These are phyloP conservation scores for Spathaspora gorwiae DNA, from an alignment of 805 yeast species.

Conservation along the genomic window DNA sequence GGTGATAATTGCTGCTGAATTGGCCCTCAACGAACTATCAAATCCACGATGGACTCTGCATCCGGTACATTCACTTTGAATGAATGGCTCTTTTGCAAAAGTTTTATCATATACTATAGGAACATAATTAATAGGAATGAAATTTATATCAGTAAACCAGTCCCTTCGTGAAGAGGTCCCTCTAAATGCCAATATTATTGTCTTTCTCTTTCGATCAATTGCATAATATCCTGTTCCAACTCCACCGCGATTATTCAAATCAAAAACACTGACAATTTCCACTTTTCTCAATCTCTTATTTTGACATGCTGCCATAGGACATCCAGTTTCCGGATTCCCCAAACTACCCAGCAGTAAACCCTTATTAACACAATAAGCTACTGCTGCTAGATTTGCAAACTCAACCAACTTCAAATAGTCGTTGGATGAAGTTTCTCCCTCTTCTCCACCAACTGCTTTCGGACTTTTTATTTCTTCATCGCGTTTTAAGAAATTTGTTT, in stretches of 20 bases:
- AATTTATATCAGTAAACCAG: slow-evolving; percentile 56
- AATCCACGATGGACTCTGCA: slow-evolving; percentile 69
- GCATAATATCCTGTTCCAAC: slow-evolving; percentile 54
- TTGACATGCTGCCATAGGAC: slow-evolving; percentile 23
- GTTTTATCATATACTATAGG: slow-evolving; percentile 25
- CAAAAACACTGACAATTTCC: slow-evolving; percentile 35
- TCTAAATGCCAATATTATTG: slow-evolving; percentile 51
- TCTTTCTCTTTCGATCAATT: slow-evolving; percentile 39
- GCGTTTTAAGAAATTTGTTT: no score
- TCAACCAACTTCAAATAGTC: slow-evolving; percentile 22
- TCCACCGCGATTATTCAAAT: slow-evolving; percentile 39
- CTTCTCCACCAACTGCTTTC: background rate
- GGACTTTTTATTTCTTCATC: background rate
- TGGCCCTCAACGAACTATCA: slow-evolving; percentile 39
- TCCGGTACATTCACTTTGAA: slow-evolving; percentile 33
- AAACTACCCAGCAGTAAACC: slow-evolving; percentile 24
- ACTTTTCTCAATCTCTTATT: slow-evolving; percentile 18
- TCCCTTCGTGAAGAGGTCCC: slow-evolving; percentile 62
- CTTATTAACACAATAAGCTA: slow-evolving; percentile 33
- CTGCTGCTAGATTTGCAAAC: slow-evolving; percentile 31
- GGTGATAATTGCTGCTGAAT: slow-evolving; percentile 34
- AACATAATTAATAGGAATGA: slow-evolving; percentile 41
- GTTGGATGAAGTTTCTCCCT: background rate
- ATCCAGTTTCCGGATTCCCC: slow-evolving; percentile 16
- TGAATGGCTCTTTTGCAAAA: slow-evolving; percentile 5